Conservation (phyloP, 768 basidiomycete genomes). For the Hygrocybe punicea region DNA sequence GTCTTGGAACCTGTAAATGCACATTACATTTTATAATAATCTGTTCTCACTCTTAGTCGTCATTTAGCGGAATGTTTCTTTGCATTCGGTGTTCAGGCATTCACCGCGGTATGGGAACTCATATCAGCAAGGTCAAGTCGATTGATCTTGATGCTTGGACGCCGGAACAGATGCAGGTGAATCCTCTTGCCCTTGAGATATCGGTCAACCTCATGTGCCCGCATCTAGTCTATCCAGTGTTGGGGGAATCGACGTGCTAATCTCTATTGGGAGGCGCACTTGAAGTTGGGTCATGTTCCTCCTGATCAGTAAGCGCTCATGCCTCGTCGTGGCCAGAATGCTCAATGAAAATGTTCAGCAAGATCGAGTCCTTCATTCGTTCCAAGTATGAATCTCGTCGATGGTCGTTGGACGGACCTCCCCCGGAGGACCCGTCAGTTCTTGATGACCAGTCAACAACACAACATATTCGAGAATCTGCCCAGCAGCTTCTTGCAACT, state of each 20-base stretch:
- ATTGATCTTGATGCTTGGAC: constrained; percentile 98
- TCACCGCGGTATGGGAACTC: constrained; percentile 96
- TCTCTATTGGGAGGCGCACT: constrained; percentile 94
- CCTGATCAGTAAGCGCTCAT: constrained; percentile 79
- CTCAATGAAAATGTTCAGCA: constrained; percentile 48
- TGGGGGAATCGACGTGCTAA: constrained; percentile 96
- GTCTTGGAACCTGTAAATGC: constrained; percentile 85
- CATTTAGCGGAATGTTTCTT: constrained; percentile 77
- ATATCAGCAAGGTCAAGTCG: constrained; percentile 95
- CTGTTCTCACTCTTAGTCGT: neutral
- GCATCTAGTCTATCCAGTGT: constrained; percentile 68
- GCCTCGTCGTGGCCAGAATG: neutral
- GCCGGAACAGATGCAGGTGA: constrained; percentile 92
- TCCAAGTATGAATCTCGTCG: constrained; percentile 92
- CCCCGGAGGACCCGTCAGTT: constrained; percentile 74
- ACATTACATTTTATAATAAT: neutral
- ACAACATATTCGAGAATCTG: constrained; percentile 15
- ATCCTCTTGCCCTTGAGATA: constrained; percentile 13
- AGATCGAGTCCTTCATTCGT: constrained; percentile 96
- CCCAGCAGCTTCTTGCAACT: constrained; percentile 29
- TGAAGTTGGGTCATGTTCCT: constrained; percentile 86
- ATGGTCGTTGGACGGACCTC: constrained; percentile 92
- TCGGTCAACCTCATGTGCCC: constrained; percentile 3
- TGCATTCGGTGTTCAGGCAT: constrained; percentile 98
- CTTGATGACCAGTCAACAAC: constrained; percentile 51